Conservation (phyloP, 2,329 filamentous ascomycete genomes). For the Paecilomyces niveus region DNA sequence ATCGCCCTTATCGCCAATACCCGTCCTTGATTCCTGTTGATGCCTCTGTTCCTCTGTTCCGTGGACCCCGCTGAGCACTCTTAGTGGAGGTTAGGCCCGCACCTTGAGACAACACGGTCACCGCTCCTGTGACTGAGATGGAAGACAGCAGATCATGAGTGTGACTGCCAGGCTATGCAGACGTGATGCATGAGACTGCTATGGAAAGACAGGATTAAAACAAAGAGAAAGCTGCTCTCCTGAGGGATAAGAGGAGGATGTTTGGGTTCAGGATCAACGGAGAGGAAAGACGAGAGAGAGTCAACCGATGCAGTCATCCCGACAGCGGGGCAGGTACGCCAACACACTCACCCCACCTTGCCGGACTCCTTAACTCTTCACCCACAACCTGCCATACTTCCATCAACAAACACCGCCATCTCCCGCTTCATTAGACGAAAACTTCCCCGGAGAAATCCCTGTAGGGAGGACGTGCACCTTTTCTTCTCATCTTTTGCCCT, state of each 20-base stretch:
- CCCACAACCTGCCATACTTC: background rate
- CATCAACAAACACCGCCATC: background rate
- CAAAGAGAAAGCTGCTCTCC: background rate
- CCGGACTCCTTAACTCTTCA: background rate
- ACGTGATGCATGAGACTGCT: background rate
- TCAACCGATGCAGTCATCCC: background rate
- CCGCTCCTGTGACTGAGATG: background rate
- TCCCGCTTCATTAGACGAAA: background rate
- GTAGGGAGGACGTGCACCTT: background rate
- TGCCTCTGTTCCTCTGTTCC: background rate
- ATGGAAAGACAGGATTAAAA: background rate
- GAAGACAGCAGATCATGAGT: background rate
- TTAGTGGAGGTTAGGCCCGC: background rate
- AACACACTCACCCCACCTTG: background rate
- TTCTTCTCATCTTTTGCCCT: background rate
- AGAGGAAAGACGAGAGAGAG: background rate
- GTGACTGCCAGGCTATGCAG: background rate
- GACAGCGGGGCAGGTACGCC: background rate
- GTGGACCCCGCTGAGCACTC: background rate
- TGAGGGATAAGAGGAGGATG: background rate
- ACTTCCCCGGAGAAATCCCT: background rate
- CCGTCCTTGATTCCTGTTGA: background rate
- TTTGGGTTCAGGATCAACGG: background rate
- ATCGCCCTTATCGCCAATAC: background rate
- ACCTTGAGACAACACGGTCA: background rate